Evolutionary conservation across 352 stramenopile genomes (phyloP).

Genomic region (Aphanomyces stellatus): DNA sequence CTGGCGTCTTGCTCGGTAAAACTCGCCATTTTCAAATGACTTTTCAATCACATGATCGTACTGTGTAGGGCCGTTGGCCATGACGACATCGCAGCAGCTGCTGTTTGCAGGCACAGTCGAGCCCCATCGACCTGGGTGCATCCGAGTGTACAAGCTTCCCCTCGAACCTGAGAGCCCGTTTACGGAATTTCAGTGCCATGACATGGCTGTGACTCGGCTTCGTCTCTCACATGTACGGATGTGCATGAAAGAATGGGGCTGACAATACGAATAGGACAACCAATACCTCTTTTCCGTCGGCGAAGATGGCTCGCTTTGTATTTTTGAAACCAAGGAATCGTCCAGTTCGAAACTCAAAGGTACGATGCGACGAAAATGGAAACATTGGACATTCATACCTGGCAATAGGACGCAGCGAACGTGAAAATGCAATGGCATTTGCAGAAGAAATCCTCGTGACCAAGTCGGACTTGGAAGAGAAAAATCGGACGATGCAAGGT

Average conservation of each 20-base stretch:
- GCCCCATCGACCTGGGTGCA: slow-evolving; percentile 44
- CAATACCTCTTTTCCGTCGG: slow-evolving; percentile 89
- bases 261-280: slow-evolving; percentile 87
- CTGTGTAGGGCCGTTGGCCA: slow-evolving; percentile 57
- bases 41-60: neutral
- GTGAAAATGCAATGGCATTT: slow-evolving; percentile 59
- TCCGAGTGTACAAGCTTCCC: slow-evolving; percentile 64
- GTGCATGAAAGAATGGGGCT: neutral
- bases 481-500: slow-evolving; percentile 71
- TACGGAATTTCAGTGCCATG: slow-evolving; percentile 70
- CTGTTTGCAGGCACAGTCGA: slow-evolving; percentile 86
- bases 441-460: slow-evolving; percentile 80
- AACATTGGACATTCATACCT: slow-evolving; percentile 12
- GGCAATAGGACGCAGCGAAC: slow-evolving; percentile 6
- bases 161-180: slow-evolving; percentile 53
- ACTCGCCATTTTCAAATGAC: no score
- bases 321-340: slow-evolving; percentile 79
- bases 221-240: slow-evolving; percentile 36
- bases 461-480: slow-evolving; percentile 90
- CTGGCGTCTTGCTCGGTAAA: slow-evolving; percentile 28
- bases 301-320: slow-evolving; percentile 85
- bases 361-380: no score
- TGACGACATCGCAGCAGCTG: slow-evolving; percentile 81
- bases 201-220: slow-evolving; percentile 62
- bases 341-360: slow-evolving; percentile 26